Evolutionary conservation across 306 rosid species (phyloP), one percentile per base, ranked within the genome.

Genomic region (Amphicarpaea edgeworthii): DNA sequence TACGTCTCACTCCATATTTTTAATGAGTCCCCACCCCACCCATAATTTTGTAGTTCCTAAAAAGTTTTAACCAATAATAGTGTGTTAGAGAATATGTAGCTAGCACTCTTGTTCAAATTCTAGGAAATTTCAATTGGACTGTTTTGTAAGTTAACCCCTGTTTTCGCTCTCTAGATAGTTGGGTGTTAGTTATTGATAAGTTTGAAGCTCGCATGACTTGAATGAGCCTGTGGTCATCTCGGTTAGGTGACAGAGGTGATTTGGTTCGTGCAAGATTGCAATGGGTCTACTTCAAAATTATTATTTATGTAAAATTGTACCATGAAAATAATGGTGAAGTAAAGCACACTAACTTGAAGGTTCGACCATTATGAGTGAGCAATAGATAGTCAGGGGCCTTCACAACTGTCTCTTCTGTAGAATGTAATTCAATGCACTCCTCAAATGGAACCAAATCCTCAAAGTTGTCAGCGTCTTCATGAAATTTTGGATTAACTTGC

Each of bases 281-380:
- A 28, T 28, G 32, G 3, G 32, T 28, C 32, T 28, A 28, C 32
- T 28, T 28, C 32, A 28, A 28, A 28, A 28, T 28, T 28, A 28
- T 28, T 1, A 28, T 28, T 2, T 28, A 28, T 2, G 32, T 28
- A 28, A 28, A 3, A 1, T 3, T 28, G 32, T 28, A 28, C 32
- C 32, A 28, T 28, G 32, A 28, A 81, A 64, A 70, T 50, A 75
- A 51, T 32, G 45, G 60, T 59, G 20, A 83, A 73, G 65, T 70
- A 76, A 84, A 16, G 83, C 40, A 53, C 32, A 89, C 96, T 85
- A 81, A 95, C 98, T 88, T 92, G 92, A 92, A 87, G 89, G 75
- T 84, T 42, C 99, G 99, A 49, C 99, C 97, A 84, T 92, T 95
- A 79, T 95, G 89, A 78, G 93, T 95, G 75, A 95, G 97, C 77